phyloP scores from a whole-genome alignment of 2,329 filamentous ascomycete genomes.

The Aspergillus floridensis region DNA sequence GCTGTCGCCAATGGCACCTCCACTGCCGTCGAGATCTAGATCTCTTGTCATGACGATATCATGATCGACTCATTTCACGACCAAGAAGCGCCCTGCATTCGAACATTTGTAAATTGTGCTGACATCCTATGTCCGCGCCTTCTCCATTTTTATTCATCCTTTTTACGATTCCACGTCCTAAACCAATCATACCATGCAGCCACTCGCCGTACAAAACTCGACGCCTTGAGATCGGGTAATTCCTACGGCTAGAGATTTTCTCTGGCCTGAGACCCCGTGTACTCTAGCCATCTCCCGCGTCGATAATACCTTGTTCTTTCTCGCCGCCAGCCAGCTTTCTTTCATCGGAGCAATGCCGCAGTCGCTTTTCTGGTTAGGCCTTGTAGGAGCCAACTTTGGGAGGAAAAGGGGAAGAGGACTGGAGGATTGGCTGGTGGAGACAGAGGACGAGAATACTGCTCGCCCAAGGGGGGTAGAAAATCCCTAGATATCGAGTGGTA shows the following conservation, averaged over 20 bases:
- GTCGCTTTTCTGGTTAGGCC: not conserved
- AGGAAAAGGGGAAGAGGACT: not conserved
- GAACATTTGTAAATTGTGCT: not conserved
- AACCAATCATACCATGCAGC: not conserved
- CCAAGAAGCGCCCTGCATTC: not conserved
- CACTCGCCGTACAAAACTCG: not conserved
- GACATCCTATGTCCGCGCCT: not conserved
- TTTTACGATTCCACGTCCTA: not conserved
- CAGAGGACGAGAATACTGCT: not conserved
- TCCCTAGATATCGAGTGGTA: not conserved
- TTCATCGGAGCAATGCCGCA: not conserved
- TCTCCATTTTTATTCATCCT: not conserved
- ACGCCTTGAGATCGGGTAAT: not conserved
- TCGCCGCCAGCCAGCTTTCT: not conserved
- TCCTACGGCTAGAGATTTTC: not conserved
- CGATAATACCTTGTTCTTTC: not conserved
- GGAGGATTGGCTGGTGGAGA: not conserved
- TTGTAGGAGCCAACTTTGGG: not conserved
- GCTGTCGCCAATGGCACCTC: conserved; percentile 26
- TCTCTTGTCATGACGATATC: not conserved
- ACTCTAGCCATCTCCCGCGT: not conserved
- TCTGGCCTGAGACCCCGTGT: not conserved
- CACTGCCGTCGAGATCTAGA: conserved; percentile 38
- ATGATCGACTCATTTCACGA: not conserved
- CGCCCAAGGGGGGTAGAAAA: not conserved